Evolutionary conservation across 139 green algal species (phyloP), one percentile per base, ranked within the genome.

Genomic region (Chlamydomonas sphaeroides): DNA sequence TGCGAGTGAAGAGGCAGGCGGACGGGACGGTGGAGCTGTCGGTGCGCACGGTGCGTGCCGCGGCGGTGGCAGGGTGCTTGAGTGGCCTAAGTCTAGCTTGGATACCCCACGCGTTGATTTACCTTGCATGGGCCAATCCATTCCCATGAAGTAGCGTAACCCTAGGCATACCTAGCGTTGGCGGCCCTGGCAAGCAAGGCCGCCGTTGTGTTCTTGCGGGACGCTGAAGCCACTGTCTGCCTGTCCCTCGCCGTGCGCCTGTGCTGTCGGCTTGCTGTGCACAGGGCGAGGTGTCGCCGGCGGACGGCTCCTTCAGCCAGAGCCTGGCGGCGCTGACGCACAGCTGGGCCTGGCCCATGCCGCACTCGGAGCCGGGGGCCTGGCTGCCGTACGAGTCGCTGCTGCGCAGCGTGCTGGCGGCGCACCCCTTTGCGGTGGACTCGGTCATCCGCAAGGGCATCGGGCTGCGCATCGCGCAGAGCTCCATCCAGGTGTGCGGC

Each of bases 371-470:
- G 20, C 65, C 82, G 63, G 63, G 49, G 39, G 28, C 41, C n/a
- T 85, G 74, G 83, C 53, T 90, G 48, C 70, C 86, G 32, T 90
- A 88, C 59, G 86, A 90, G 78, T 62, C 65, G 20, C 35, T 90
- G 71, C 72, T 90, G 45, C 78, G 86, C 4, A 66, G 48, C 32
- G 76, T 90, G 28, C 72, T 90, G 28, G 70, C 86, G 0, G 53
- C 81, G 17, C 86, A 90, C 63, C 86, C 86, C 14, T 87, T 90
- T 63, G 65, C 87, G 56, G n/a, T 88, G 32, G 69, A 78, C 38
- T 66, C 62, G 39, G 81, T 86, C 21, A 26, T 61, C 2, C 33
- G 5, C 17, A 26, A 72, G 7, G 84, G 84, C 62, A 85, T 88
- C 62, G 59, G 36, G 21, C 42, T 88, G 61, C 41, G 70, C 35